Evolutionary conservation across 2,329 filamentous ascomycete genomes (phyloP).

Genomic region (Cladobotryum mycophilum): DNA sequence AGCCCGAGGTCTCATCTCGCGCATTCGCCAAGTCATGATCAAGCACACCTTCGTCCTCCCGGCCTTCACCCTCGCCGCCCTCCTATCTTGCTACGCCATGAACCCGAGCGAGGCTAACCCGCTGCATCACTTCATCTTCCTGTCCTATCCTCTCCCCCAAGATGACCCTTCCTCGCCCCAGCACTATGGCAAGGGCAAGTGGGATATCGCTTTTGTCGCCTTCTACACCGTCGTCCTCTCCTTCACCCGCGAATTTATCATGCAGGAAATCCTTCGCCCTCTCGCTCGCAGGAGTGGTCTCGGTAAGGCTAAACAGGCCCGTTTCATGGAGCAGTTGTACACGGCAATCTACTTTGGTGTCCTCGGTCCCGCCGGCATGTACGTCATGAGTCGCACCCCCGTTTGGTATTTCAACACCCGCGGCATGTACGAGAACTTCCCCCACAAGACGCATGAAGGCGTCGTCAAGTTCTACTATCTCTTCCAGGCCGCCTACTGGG

Average conservation of each 20-base stretch:
- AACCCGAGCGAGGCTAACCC: conserved; percentile 76
- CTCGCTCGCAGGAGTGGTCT: conserved; percentile 66
- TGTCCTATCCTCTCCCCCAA: conserved; percentile 70
- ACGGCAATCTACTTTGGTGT: conserved; percentile 84
- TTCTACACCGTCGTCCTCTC: conserved; percentile 89
- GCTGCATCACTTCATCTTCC: conserved; percentile 75
- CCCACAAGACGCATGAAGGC: conserved; percentile 73
- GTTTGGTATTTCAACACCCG: conserved; percentile 94
- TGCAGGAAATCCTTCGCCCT: conserved; percentile 81
- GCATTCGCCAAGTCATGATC: conserved; percentile 48
- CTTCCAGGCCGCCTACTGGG: conserved; percentile 91
- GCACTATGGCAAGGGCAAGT: conserved; percentile 84
- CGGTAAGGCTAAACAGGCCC: conserved; percentile 70
- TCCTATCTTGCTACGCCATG: conserved; percentile 63
- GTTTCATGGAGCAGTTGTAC: conserved; percentile 96
- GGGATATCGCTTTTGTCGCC: conserved; percentile 77
- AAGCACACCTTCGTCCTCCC: conserved; percentile 62
- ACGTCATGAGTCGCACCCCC: conserved; percentile 84
- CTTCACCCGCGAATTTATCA: conserved; percentile 92
- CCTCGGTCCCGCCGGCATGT: conserved; percentile 77
- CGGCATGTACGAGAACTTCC: conserved; percentile 85
- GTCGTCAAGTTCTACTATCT: conserved; percentile 94
- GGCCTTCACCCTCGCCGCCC: conserved; percentile 57
- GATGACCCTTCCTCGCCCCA: conserved; percentile 36
- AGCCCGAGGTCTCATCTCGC: conserved; percentile 41